phyloP scores from a whole-genome alignment of 2,329 filamentous ascomycete genomes.

The Cladophialophora exuberans region DNA sequence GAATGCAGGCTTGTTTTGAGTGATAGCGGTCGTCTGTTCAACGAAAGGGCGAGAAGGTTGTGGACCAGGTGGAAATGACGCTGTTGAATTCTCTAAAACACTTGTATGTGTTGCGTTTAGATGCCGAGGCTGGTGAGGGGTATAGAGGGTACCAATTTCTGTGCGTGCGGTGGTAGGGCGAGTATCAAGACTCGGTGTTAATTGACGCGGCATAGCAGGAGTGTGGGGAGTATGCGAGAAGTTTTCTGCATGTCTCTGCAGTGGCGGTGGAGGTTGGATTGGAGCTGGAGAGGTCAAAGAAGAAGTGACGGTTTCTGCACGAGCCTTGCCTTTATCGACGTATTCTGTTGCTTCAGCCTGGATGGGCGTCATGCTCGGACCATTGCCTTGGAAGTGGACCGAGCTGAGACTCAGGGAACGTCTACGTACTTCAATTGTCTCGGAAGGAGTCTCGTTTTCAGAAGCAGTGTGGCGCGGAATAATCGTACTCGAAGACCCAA shows the following conservation, averaged over 20 bases:
- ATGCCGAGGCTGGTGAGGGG: background rate
- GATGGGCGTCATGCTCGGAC: background rate
- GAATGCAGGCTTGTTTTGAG: background rate
- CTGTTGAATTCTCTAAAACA: no score
- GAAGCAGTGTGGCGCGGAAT: no score
- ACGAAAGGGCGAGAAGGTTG: no score
- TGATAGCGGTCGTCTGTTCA: no score
- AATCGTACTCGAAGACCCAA: background rate
- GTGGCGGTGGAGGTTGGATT: background rate
- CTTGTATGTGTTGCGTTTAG: background rate
- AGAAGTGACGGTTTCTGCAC: no score
- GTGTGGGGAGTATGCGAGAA: no score
- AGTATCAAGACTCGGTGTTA: background rate
- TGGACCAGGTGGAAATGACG: no score
- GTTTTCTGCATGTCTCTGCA: no score
- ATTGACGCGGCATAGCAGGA: no score
- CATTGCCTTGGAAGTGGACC: background rate
- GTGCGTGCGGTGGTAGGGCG: background rate
- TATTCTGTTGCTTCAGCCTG: background rate
- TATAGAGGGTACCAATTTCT: background rate
- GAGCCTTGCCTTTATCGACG: conserved; percentile 21
- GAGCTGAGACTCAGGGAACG: background rate
- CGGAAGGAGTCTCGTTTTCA: background rate
- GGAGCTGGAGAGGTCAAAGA: background rate
- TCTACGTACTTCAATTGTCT: conserved; percentile 10